Evolutionary conservation across 2,329 filamentous ascomycete species (phyloP).

Genomic region (Trichoderma atrobrunneum): DNA sequence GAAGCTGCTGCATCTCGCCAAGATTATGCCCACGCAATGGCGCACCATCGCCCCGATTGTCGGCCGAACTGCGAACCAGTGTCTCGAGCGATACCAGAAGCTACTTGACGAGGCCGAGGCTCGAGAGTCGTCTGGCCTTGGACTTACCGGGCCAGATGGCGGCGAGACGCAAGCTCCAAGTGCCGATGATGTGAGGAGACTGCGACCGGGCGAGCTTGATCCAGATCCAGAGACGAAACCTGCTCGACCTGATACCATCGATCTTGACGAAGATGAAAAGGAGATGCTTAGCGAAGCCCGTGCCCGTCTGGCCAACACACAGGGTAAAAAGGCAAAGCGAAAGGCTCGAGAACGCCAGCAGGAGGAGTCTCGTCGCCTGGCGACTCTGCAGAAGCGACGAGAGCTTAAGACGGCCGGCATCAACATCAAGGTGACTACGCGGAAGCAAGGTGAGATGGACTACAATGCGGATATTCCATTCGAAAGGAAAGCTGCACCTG

Average conservation of each 20-base stretch:
- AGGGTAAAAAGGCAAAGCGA: slow-evolving; percentile 97
- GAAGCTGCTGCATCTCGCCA: slow-evolving; percentile 91
- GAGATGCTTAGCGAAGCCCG: slow-evolving; percentile 98
- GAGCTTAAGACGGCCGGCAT: slow-evolving; percentile 98
- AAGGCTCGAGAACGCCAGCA: slow-evolving; percentile 95
- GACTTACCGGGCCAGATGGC: slow-evolving; percentile 79
- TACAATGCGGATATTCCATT: slow-evolving; percentile 99
- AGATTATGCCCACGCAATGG: slow-evolving; percentile 99
- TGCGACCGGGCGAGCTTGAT: slow-evolving; percentile 91
- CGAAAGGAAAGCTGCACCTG: slow-evolving; percentile 82
- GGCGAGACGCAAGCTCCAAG: slow-evolving; percentile 84
- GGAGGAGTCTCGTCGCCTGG: slow-evolving; percentile 87
- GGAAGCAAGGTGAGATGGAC: slow-evolving; percentile 97
- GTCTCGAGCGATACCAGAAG: slow-evolving; percentile 94
- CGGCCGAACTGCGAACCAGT: slow-evolving; percentile 93
- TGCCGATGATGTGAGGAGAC: slow-evolving; percentile 83
- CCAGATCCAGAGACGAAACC: slow-evolving; percentile 97
- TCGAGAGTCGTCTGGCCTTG: slow-evolving; percentile 78
- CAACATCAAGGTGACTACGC: slow-evolving; percentile 90
- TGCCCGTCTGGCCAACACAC: slow-evolving; percentile 92
- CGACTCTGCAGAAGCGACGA: slow-evolving; percentile 87
- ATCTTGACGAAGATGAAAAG: slow-evolving; percentile 98
- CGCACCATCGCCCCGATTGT: slow-evolving; percentile 96
- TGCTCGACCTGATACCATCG: slow-evolving; percentile 91
- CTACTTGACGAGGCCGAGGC: slow-evolving; percentile 94